Evolutionary conservation across 202 grass and related monocot species (phyloP), one percentile per base, ranked within the genome.

Genomic region (Carex sylvatica): DNA sequence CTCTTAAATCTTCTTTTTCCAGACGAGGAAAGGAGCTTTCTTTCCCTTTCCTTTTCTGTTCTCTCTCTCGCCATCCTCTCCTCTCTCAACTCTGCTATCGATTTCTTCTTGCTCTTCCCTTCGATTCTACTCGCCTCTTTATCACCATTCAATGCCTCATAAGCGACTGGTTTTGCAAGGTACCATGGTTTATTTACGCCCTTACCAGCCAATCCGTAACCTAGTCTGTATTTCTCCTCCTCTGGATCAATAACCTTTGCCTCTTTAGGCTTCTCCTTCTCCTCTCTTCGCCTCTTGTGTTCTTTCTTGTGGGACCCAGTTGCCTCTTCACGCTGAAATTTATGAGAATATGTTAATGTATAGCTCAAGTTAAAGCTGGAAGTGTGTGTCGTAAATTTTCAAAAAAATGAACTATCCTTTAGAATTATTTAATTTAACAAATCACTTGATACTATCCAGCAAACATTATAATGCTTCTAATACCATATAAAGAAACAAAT

Each of bases 141-240:
- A 83, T 30, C 65, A 68, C 80, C 92, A 67, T 65, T 49, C 7
- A 65, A 68, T 52, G 79, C 84, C 46, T 94, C 2, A 76, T 63
- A 20, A 36, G 79, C n/a, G 73, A 62, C 75, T 6, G 89, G 80
- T 49, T 80, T 82, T n/a, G 91, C 72, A 26, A 93, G 65, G 78
- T 95, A 98, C 96, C 96, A 98, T 47, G 92, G 92, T 14, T 84
- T 85, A 23, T 89, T 87, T 78, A 98, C 96, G 4, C 96, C 96
- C 82, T 98, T 98, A 23, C 92, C 96, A 33, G 75, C 91, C 73
- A 98, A 72, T 23, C 96, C 92, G 16, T 93, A 98, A 47, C 92
- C 96, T 26, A 98, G 85, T 84, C 83, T 88, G 84, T 98, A 95
- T 75, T 98, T 98, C 84, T 98, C 92, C 38, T 98, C 92, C 62